Base-by-base conservation (phyloP, 2,329 filamentous ascomycete species). In the Myriangium duriaei region DNA sequence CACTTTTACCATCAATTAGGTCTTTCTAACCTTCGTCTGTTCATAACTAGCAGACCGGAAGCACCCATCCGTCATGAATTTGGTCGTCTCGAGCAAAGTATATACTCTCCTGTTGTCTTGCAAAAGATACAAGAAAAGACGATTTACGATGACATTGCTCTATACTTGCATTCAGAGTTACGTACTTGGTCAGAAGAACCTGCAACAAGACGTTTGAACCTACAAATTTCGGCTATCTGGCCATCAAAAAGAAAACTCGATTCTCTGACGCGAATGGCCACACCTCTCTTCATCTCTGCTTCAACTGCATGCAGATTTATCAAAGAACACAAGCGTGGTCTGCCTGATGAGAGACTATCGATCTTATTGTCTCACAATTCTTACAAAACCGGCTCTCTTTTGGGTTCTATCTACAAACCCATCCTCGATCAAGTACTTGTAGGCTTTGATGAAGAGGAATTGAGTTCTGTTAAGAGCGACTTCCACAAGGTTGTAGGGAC, bases 31-130 rank as follows among this genome's bases (percentile, higher is more conserved):
- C 32, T 63, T 5, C 54, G 49, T 33, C 36, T 62, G 2, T 63
- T 68, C 16, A n/a, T 68, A 0, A 67, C 63, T 0, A 67, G 62
- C 30, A 51, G 64, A 9, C 64, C 64, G 0, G 58, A 67, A 14
- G 37, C 62, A 1, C 53, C 55, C 0, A 53, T 65, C 14, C 55
- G 58, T 0, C 45, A 60, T 10, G 55, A 58, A 0, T 66, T 69
- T 26, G 38, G 38, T 0, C 7, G 46, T 1, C 47, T 60, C 4
- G 11, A 45, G 2, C 51, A 49, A 24, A 51, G 24, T 1, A 55
- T 26, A 26, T 38, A 51, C 39, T 47, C 56, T 32, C 46, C 52
- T 30, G 18, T 64, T 2, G 37, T 53, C 2, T 55, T 68, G 2
- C 60, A 67, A 13, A 44, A 64, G 5, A 53, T 64, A 14, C 40